Percentiles rank a stretch among this genome's conserved stretches.
Evolutionary conservation across 1,139 yeast genomes (phyloP).

Genomic region (Yamadazyma taylorii): DNA sequence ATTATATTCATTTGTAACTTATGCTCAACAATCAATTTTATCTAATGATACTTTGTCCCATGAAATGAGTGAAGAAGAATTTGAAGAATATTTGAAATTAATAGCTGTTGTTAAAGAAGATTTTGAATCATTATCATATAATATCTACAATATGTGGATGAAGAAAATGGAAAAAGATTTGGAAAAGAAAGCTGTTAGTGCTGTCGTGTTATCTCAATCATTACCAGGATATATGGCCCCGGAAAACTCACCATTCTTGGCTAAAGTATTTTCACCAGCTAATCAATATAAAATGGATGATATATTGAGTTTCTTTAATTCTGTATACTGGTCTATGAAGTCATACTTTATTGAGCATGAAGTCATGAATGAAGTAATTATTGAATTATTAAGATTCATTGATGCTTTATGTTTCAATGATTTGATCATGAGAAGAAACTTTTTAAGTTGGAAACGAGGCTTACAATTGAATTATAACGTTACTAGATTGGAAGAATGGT

Average conservation of each 20-base stretch:
- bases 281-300: slow-evolving; percentile 93
- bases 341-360: slow-evolving; percentile 84
- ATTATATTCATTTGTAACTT: slow-evolving; percentile 87
- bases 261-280: slow-evolving; percentile 75
- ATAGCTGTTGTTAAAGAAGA: slow-evolving; percentile 94
- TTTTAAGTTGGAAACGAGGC: slow-evolving; percentile 97
- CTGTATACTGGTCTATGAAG: slow-evolving; percentile 92
- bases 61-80: slow-evolving; percentile 89
- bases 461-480: slow-evolving; percentile 94
- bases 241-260: slow-evolving; percentile 80
- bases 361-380: slow-evolving; percentile 81
- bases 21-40: slow-evolving; percentile 87
- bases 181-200: slow-evolving; percentile 90
- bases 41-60: slow-evolving; percentile 77
- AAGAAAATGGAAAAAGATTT: slow-evolving; percentile 89
- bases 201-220: slow-evolving; percentile 91
- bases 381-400: slow-evolving; percentile 80
- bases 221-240: slow-evolving; percentile 95
- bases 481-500: slow-evolving; percentile 97
- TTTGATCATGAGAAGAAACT: slow-evolving; percentile 90
- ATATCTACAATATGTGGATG: slow-evolving; percentile 97
- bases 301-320: slow-evolving; percentile 83
- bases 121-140: slow-evolving; percentile 88
- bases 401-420: slow-evolving; percentile 97
- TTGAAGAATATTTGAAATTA: slow-evolving; percentile 83